A percentile compares a stretch with the other conserved stretches of the same genome.
These are phyloP conservation scores for Mucor plumbeus DNA, from an alignment of 371 early-diverging fungal genomes.

Conservation along the genomic window DNA sequence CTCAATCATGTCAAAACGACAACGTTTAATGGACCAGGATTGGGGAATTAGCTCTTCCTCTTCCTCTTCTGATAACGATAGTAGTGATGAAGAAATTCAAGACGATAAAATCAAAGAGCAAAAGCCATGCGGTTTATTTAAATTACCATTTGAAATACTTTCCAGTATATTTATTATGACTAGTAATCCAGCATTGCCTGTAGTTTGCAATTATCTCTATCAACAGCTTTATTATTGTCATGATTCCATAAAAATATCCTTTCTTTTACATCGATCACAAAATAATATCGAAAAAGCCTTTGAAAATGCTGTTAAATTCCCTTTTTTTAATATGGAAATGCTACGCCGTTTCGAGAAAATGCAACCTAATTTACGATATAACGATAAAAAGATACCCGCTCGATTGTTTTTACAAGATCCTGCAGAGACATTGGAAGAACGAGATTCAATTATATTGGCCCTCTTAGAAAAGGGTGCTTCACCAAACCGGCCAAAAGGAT, in stretches of 20 bases:
- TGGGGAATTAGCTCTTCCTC: slow-evolving; percentile 21
- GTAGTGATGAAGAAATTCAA: slow-evolving; percentile 14
- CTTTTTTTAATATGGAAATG: slow-evolving; percentile 36
- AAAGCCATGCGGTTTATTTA: slow-evolving; percentile 10
- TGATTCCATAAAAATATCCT: slow-evolving; percentile 33
- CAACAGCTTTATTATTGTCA: slow-evolving; percentile 34
- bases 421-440: slow-evolving; percentile 2
- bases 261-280: slow-evolving; percentile 38
- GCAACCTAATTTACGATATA: slow-evolving; percentile 11
- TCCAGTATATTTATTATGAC: slow-evolving; percentile 45
- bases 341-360: slow-evolving; percentile 34
- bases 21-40: slow-evolving; percentile 21
- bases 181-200: slow-evolving; percentile 39
- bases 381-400: slow-evolving; percentile 41
- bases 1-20: slow-evolving; percentile 25
- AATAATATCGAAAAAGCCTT: slow-evolving; percentile 27
- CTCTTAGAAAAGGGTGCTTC: slow-evolving; percentile 50
- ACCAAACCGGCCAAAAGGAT: slow-evolving; percentile 54
- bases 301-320: slow-evolving; percentile 34
- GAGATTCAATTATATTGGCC: slow-evolving; percentile 25
- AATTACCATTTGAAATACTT: slow-evolving; percentile 48
- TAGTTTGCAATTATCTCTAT: slow-evolving; percentile 29
- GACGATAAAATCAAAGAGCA: not conserved
- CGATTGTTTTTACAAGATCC: slow-evolving; percentile 36
- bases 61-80: slow-evolving; percentile 17